Evolutionary conservation across 2,329 filamentous ascomycete genomes (phyloP).

Genomic region (Hymenoscyphus scutula): DNA sequence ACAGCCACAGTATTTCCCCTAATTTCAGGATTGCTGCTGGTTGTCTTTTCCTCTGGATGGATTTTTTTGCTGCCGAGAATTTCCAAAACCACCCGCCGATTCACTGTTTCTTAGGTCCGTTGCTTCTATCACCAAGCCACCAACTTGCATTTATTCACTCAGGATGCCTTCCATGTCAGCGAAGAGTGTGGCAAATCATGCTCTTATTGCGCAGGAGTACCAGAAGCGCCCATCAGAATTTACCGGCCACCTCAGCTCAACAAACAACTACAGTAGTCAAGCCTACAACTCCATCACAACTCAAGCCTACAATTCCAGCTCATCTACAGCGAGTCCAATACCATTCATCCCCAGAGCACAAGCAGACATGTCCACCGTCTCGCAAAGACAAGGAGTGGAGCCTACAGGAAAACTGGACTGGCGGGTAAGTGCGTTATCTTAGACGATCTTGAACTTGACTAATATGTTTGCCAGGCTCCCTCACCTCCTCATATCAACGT

Average conservation of each 20-base stretch:
- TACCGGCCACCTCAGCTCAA: neutral
- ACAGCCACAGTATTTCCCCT: no score
- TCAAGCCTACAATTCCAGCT: no score
- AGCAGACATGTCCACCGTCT: conserved; percentile 22
- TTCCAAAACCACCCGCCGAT: no score
- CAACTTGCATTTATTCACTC: neutral
- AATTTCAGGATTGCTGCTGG: no score
- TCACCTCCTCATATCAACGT: conserved; percentile 36
- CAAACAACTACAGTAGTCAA: neutral
- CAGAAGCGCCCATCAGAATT: neutral
- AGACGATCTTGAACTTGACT: neutral
- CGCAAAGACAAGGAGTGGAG: conserved; percentile 22
- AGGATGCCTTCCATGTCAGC: neutral
- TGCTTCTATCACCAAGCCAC: no score
- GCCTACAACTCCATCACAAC: neutral
- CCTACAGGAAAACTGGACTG: conserved; percentile 24
- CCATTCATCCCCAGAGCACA: conserved; percentile 12
- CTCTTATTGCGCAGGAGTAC: neutral
- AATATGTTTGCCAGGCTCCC: conserved; percentile 27
- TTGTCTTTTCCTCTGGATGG: no score
- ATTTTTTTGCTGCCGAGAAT: no score
- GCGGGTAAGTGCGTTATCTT: conserved; percentile 24
- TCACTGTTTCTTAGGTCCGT: no score
- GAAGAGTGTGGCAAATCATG: neutral
- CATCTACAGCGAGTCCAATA: conserved; percentile 2